Evolutionary conservation across 352 stramenopile species (phyloP).

Genomic region (Sclerospora graminicola): DNA sequence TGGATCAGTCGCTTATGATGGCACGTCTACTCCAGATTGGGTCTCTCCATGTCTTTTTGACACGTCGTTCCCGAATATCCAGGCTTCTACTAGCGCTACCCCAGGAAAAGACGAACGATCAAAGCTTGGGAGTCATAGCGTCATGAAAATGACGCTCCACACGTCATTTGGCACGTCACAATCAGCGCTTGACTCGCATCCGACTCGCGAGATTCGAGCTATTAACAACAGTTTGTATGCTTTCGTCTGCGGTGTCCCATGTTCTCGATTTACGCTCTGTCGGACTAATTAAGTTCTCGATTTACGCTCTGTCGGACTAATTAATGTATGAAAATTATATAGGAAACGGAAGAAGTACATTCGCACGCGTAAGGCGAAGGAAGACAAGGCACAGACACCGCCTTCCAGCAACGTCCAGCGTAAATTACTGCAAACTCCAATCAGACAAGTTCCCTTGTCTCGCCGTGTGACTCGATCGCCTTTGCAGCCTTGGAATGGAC

Average conservation of each 20-base stretch:
- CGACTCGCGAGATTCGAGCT: constrained; percentile 56
- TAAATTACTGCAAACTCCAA: constrained; percentile 65
- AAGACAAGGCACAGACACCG: constrained; percentile 13
- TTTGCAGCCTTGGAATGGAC: constrained; percentile 33
- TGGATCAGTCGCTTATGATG: constrained; percentile 12
- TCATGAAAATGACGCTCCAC: constrained; percentile 77
- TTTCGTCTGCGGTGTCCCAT: background rate
- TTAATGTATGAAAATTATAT: background rate
- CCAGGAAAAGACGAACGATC: constrained; percentile 55
- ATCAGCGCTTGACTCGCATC: constrained; percentile 20
- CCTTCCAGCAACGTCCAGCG: constrained; percentile 40
- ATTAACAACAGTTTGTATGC: constrained; percentile 80
- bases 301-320: background rate
- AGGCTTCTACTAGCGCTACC: constrained; percentile 59
- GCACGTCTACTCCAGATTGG: constrained; percentile 25
- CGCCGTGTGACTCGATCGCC: constrained; percentile 18
- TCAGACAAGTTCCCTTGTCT: constrained; percentile 23
- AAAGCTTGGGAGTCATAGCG: constrained; percentile 42
- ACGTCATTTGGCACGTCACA: constrained; percentile 37
- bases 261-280: background rate
- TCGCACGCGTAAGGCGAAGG: constrained; percentile 49
- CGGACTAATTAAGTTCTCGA: background rate
- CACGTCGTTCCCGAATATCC: constrained; percentile 72
- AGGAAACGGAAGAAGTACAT: constrained; percentile 52
- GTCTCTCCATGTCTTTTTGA: constrained; percentile 17